A percentile compares a stretch with the other conserved stretches of the same genome.
phyloP scores from a whole-genome alignment of 2,329 filamentous ascomycete species.

The Trichoderma brevicompactum region DNA sequence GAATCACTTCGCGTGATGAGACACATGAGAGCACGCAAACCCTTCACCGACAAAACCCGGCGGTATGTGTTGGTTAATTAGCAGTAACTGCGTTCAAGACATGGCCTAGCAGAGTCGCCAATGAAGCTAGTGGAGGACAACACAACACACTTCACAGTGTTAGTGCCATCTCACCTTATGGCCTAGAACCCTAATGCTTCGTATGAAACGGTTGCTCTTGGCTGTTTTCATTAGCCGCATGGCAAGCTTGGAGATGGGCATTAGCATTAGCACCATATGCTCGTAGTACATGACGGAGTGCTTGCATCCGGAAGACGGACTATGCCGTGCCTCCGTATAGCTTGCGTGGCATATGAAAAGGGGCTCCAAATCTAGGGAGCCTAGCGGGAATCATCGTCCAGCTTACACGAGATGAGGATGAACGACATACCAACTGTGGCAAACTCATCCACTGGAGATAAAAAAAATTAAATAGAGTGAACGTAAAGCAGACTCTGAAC shows the following conservation, averaged over 20 bases:
- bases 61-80: not conserved
- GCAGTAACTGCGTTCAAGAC: not conserved
- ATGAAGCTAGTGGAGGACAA: not conserved
- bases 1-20: constrained; percentile 1
- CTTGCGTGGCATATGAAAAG: not conserved
- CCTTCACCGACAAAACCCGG: constrained; percentile 7
- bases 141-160: constrained; percentile 6
- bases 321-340: not conserved
- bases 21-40: not conserved
- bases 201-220: constrained; percentile 11
- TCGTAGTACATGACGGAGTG: constrained; percentile 10
- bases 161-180: constrained; percentile 18
- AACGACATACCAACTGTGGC: not conserved
- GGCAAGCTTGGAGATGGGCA: constrained; percentile 4
- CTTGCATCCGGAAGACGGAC: not conserved
- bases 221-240: constrained; percentile 7
- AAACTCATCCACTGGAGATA: not conserved
- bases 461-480: not conserved
- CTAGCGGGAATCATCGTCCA: constrained; percentile 1
- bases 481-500: not conserved
- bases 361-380: not conserved
- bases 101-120: constrained; percentile 3
- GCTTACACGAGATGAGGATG: constrained; percentile 9
- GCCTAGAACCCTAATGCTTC: constrained; percentile 11
- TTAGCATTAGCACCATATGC: constrained; percentile 7